Evolutionary conservation across 1,284 basidiomycete species (phyloP).

Genomic region (Psilocybe mexicana): DNA sequence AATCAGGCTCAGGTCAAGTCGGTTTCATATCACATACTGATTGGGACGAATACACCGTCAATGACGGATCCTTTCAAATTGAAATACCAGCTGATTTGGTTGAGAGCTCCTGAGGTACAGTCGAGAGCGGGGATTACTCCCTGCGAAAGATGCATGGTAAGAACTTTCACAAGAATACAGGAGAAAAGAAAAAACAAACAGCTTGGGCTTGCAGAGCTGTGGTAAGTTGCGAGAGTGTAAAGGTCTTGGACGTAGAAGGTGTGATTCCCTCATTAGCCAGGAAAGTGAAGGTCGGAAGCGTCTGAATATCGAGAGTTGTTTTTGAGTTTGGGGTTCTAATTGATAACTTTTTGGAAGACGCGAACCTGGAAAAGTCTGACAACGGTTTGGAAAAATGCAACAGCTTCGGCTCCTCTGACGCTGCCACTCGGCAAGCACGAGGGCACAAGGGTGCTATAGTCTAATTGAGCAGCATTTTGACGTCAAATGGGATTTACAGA

Average conservation of each 20-base stretch:
- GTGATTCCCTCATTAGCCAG: constrained; percentile 71
- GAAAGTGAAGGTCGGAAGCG: constrained; percentile 72
- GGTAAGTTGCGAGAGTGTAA: constrained; percentile 57
- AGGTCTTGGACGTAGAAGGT: constrained; percentile 58
- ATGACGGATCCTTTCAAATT: constrained; percentile 65
- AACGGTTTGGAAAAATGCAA: constrained; percentile 70
- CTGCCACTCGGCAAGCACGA: constrained; percentile 61
- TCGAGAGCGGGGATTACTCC: constrained; percentile 58
- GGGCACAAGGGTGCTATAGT: constrained; percentile 57
- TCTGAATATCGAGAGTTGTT: constrained; percentile 32
- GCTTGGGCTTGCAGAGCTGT: constrained; percentile 56
- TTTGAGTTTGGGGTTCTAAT: constrained; percentile 3
- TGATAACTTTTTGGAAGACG: background rate
- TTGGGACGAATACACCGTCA: constrained; percentile 63
- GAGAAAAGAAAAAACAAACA: constrained; percentile 28
- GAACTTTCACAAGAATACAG: background rate
- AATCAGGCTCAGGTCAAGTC: background rate
- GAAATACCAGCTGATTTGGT: constrained; percentile 67
- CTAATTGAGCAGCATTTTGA: background rate
- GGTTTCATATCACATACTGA: constrained; percentile 41
- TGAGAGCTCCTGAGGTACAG: constrained; percentile 51
- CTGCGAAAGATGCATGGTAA: constrained; percentile 16
- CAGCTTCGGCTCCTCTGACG: constrained; percentile 64
- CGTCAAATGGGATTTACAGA: constrained; percentile 21
- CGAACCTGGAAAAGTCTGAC: constrained; percentile 63